These are phyloP conservation scores for Hypoxylon perforatum DNA, from an alignment of 495 filamentous ascomycete genomes.

Conservation along the genomic window DNA sequence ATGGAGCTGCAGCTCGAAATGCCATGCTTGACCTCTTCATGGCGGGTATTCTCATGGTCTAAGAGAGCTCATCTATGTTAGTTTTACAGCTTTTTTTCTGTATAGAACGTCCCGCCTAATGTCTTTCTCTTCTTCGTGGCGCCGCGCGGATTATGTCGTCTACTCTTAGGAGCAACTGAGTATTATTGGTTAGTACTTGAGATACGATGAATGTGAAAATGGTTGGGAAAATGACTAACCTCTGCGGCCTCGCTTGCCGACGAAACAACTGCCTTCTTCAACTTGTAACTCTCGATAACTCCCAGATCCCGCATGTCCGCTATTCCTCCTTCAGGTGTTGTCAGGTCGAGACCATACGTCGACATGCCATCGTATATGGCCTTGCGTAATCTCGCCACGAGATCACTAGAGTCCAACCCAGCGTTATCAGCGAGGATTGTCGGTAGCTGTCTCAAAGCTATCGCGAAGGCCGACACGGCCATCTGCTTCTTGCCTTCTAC, in stretches of 20 bases:
- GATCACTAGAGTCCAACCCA: conserved; percentile 91
- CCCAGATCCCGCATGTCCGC: conserved; percentile 96
- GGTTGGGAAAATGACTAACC: conserved; percentile 62
- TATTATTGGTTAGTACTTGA: conserved; percentile 14
- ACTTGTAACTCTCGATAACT: conserved; percentile 97
- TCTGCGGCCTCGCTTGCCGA: conserved; percentile 97
- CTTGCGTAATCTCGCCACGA: conserved; percentile 90
- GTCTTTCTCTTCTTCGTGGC: conserved; percentile 76
- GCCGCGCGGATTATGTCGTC: conserved; percentile 89
- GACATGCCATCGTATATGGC: conserved; percentile 94
- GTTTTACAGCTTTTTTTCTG: conserved; percentile 26
- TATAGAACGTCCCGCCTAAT: conserved; percentile 24
- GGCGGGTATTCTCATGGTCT: conserved; percentile 34
- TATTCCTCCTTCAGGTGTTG: conserved; percentile 91
- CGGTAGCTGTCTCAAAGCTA: conserved; percentile 89
- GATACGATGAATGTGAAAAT: neutral
- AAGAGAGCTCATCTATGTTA: conserved; percentile 27
- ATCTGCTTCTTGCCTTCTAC: conserved; percentile 96
- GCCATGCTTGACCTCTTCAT: conserved; percentile 13
- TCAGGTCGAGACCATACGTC: conserved; percentile 88
- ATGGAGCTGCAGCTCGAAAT: neutral
- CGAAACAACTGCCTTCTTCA: conserved; percentile 95
- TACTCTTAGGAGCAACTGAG: conserved; percentile 79
- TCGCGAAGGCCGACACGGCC: conserved; percentile 89
- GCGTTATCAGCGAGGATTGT: conserved; percentile 98